Base-by-base conservation (phyloP, 2,329 filamentous ascomycete species). In the Apiospora saccharicola region DNA sequence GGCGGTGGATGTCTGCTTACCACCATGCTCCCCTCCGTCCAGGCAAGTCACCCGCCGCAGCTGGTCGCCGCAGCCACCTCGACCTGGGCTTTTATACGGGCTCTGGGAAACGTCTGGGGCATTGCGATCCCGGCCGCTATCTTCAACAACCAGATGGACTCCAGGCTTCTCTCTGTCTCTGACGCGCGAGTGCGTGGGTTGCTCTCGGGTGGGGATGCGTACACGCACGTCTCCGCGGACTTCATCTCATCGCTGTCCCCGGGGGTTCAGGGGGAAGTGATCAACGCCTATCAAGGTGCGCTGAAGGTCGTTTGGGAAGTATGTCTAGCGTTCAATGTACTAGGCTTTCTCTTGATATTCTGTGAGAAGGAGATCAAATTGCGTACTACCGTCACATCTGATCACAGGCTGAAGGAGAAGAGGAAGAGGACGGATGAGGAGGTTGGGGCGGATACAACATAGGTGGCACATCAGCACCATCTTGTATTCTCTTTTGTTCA, bases 71-170 rank as follows among this genome's bases (percentile, higher is more conserved):
- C 43, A 4, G 68, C 49, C 30, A 70, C 68, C 77, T 3, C 78
- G 77, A 12, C 80, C 82, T 81, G 78, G 74, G 75, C 76, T 7
- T 86, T 85, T 73, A 77, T 82, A 70, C 78, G 84, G 13, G 79
- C 77, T 37, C 79, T 85, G 16, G 84, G 84, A 0, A 77, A 79
- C 37, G 79, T 82, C 12, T 79, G 84, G 61, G 84, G 83, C 19
- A 79, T 84, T 1, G 78, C 81, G 0, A 79, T 86, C 22, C 80
- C 80, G 0, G 78, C 78, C 0, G 76, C 79, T 1, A 78, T 83
- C 41, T 84, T 84, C 74, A 74, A 76, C 41, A 67, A 44, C 30
- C 49, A 71, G 49, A 26, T 51, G 19, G 34, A 7, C 34, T 46
- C 43, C 13, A 14, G 43, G 13, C 43, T 46, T 0, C 13, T 12